A percentile compares a stretch with the other conserved stretches of the same genome.
Conservation (phyloP, 2,329 filamentous ascomycete species). For the Boeremia lycopersici region DNA sequence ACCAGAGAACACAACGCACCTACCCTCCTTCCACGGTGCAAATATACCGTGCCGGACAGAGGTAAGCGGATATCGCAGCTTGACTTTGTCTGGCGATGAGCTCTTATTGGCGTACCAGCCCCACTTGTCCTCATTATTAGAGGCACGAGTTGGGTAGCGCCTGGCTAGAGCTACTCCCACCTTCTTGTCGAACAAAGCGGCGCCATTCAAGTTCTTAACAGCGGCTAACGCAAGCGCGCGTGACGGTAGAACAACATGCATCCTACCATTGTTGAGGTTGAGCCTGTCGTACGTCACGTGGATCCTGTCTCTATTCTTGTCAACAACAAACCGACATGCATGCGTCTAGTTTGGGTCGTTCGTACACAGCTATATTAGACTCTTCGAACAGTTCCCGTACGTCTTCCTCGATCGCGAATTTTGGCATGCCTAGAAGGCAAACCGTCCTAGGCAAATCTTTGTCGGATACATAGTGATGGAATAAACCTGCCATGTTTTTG, state of each 20-base stretch:
- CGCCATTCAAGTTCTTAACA: not conserved
- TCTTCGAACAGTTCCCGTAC: not conserved
- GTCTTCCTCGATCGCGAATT: not conserved
- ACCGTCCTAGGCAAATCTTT: not conserved
- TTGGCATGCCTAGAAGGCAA: not conserved
- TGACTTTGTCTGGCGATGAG: not conserved
- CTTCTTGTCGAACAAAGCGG: not conserved
- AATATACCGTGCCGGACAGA: not conserved
- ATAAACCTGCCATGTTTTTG: not conserved
- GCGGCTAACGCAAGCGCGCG: not conserved
- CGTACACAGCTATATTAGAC: not conserved
- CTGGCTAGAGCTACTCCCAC: not conserved
- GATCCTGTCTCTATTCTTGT: not conserved
- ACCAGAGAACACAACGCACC: not conserved
- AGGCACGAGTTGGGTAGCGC: too few species aligned
- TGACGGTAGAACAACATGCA: not conserved
- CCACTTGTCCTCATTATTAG: too few species aligned
- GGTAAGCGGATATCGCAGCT: not conserved
- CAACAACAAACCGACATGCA: too few species aligned
- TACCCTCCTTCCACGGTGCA: not conserved
- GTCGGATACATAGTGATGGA: not conserved
- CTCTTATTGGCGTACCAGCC: not conserved
- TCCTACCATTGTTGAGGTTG: not conserved
- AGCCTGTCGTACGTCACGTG: not conserved
- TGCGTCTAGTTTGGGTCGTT: not conserved